Percentiles rank a stretch among this genome's conserved stretches.
These are phyloP conservation scores for Sporopachydermia cereana DNA, from an alignment of 1,139 yeast genomes.

Conservation along the genomic window DNA sequence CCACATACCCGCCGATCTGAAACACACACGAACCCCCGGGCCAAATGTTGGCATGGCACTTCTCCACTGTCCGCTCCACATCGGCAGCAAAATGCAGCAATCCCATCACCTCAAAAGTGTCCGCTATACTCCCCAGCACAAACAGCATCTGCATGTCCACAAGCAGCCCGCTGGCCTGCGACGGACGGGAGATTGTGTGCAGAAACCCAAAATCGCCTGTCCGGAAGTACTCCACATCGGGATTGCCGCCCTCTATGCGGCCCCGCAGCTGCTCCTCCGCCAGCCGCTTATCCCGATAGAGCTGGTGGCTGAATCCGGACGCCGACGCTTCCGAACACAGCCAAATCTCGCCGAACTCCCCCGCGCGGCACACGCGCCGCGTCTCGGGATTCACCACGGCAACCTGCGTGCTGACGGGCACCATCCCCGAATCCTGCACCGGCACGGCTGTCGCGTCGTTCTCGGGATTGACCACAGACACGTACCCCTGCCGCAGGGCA, in stretches of 20 bases:
- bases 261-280: conserved; percentile 43
- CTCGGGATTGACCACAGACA: conserved; percentile 67
- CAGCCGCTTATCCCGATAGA: conserved; percentile 15
- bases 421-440: conserved; percentile 92
- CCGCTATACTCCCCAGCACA: conserved; percentile 75
- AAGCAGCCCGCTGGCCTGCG: conserved; percentile 30
- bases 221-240: conserved; percentile 54
- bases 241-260: conserved; percentile 49
- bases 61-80: conserved; percentile 65
- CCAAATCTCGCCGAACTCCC: conserved; percentile 99
- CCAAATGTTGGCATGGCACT: conserved; percentile 46
- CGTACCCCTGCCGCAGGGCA: conserved; percentile 78
- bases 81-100: conserved; percentile 84
- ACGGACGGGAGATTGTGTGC: conserved; percentile 47
- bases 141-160: conserved; percentile 69
- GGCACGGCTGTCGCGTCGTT: conserved; percentile 53
- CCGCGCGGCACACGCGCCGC: conserved; percentile 59
- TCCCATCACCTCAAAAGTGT: conserved; percentile 86
- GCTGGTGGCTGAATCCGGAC: conserved; percentile 41
- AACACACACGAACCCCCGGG: conserved; percentile 56
- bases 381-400: conserved; percentile 96
- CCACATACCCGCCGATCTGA: conserved; percentile 72
- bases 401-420: conserved; percentile 86
- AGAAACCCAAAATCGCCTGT: conserved; percentile 94
- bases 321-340: conserved; percentile 82